Evolutionary conservation across 2,329 filamentous ascomycete genomes (phyloP).

Genomic region (Colletotrichum sp.): DNA sequence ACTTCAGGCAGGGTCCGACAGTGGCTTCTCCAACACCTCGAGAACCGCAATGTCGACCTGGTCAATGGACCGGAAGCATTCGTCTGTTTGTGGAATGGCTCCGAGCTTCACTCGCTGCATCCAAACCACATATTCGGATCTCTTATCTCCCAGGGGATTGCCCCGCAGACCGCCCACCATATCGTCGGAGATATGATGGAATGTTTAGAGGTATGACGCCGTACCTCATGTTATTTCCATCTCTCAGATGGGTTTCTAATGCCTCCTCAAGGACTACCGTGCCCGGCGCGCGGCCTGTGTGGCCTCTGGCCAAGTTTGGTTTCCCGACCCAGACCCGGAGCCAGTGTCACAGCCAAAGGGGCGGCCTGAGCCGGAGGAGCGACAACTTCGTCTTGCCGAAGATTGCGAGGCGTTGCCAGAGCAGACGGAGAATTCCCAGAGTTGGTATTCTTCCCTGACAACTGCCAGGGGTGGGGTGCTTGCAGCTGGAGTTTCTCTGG

Average conservation of each 20-base stretch:
- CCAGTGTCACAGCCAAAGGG: neutral
- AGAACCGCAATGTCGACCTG: neutral
- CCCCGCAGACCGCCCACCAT: neutral
- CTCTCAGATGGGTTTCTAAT: neutral
- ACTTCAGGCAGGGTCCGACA: neutral
- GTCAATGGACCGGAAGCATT: neutral
- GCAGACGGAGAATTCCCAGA: neutral
- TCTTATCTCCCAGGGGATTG: neutral
- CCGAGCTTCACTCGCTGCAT: neutral
- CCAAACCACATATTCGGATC: neutral
- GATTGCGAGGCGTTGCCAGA: neutral
- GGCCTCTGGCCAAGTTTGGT: neutral
- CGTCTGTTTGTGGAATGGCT: neutral
- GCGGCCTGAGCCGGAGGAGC: neutral
- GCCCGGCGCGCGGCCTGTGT: neutral
- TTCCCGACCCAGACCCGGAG: neutral
- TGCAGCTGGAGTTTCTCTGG: neutral
- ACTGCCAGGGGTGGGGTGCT: neutral
- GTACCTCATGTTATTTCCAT: neutral
- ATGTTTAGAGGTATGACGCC: neutral
- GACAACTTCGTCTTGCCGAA: neutral
- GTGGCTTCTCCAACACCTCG: neutral
- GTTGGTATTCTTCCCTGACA: neutral
- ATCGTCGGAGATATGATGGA: conserved; percentile 4
- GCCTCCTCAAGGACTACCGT: neutral